Percentiles rank a stretch among this genome's conserved stretches.
Conservation (phyloP, 495 filamentous ascomycete species). For the Penicillium samsonianum region DNA sequence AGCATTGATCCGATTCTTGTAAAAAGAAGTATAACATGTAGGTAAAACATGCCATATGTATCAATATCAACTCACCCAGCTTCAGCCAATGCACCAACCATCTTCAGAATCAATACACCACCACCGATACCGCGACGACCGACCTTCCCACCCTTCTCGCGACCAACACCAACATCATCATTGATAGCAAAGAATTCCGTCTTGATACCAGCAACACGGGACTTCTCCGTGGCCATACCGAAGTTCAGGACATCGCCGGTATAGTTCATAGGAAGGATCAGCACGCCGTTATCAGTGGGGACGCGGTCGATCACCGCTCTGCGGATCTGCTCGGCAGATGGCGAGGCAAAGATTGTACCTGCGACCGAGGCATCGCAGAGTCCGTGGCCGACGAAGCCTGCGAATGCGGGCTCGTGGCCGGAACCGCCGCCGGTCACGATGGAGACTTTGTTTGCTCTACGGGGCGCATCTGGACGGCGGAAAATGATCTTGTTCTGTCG, state of each 20-base stretch:
- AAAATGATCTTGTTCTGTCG: slow-evolving; percentile 83
- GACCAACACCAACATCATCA: slow-evolving; percentile 94
- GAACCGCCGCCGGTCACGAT: slow-evolving; percentile 88
- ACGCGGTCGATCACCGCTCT: slow-evolving; percentile 72
- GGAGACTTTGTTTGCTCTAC: slow-evolving; percentile 62
- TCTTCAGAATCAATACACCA: slow-evolving; percentile 86
- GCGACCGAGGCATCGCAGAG: slow-evolving; percentile 85
- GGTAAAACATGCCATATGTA: not conserved
- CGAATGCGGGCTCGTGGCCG: slow-evolving; percentile 91
- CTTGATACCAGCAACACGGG: slow-evolving; percentile 72
- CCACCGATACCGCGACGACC: slow-evolving; percentile 90
- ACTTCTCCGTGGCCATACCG: slow-evolving; percentile 92
- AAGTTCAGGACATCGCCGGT: slow-evolving; percentile 89
- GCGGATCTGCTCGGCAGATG: slow-evolving; percentile 83
- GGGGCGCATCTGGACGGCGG: slow-evolving; percentile 58
- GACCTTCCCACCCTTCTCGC: slow-evolving; percentile 81
- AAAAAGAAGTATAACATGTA: not conserved
- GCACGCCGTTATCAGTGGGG: slow-evolving; percentile 67
- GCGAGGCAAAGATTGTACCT: slow-evolving; percentile 91
- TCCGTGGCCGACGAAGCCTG: slow-evolving; percentile 68
- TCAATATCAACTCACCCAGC: slow-evolving; percentile 53
- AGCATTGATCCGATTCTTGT: not conserved
- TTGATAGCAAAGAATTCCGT: slow-evolving; percentile 93
- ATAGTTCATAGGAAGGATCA: slow-evolving; percentile 70
- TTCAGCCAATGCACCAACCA: slow-evolving; percentile 81